A percentile compares a stretch with the other conserved stretches of the same genome.
Evolutionary conservation across 495 filamentous ascomycete genomes (phyloP).

Genomic region (Podospora anserina): DNA sequence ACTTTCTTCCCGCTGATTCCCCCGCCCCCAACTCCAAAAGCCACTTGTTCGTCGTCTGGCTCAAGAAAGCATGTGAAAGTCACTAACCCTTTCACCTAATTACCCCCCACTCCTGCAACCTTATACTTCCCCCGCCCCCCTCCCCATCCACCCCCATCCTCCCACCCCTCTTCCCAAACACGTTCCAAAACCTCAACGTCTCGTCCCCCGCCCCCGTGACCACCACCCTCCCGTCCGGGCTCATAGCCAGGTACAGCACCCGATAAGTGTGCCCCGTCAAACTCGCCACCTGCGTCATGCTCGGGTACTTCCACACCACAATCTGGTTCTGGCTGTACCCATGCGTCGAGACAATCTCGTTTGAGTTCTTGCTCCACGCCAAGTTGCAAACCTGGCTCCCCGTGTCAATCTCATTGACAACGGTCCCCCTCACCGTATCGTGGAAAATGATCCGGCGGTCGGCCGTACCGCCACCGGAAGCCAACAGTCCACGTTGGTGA

Average conservation of each 20-base stretch:
- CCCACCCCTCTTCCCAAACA: slow-evolving; percentile 67
- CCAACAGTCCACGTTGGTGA: slow-evolving; percentile 87
- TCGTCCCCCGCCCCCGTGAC: slow-evolving; percentile 97
- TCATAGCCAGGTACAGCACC: slow-evolving; percentile 95
- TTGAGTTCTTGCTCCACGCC: slow-evolving; percentile 90
- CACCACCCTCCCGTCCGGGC: slow-evolving; percentile 86
- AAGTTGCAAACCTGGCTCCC: slow-evolving; percentile 97
- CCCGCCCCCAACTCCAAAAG: not conserved
- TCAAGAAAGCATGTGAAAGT: not conserved
- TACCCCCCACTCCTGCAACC: slow-evolving; percentile 65
- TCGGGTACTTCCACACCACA: slow-evolving; percentile 97
- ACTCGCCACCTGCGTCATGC: slow-evolving; percentile 92
- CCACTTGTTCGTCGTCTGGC: not conserved
- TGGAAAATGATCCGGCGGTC: slow-evolving; percentile 97
- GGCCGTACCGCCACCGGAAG: slow-evolving; percentile 93
- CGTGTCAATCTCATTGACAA: slow-evolving; percentile 85
- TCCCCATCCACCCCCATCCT: slow-evolving; percentile 47
- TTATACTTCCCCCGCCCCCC: slow-evolving; percentile 30
- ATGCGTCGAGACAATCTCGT: slow-evolving; percentile 95
- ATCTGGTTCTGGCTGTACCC: slow-evolving; percentile 99
- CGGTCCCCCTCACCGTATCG: slow-evolving; percentile 78
- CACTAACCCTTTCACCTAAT: slow-evolving; percentile 52
- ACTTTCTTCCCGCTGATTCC: not conserved
- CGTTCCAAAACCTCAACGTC: slow-evolving; percentile 94
- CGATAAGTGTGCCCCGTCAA: slow-evolving; percentile 95